Conservation (phyloP, 176 grass and related monocot genomes). For the Tillandsia leiboldiana region DNA sequence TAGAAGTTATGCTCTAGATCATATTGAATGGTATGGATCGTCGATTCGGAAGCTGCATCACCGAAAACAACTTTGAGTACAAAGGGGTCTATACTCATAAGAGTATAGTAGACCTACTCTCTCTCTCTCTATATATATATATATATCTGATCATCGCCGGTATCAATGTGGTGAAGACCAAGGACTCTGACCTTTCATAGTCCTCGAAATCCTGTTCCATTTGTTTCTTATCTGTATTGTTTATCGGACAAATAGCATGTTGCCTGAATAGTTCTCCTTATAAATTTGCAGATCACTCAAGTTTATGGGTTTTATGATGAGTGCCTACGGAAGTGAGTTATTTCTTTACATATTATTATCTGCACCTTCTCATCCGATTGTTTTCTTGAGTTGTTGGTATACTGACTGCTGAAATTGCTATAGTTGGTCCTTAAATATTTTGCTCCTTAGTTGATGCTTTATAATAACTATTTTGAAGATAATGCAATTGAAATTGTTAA, state of each 20-base stretch:
- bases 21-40: no score
- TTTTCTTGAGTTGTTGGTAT: neutral
- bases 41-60: no score
- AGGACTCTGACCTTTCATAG: neutral
- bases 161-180: no score
- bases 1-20: no score
- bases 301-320: conserved; percentile 99
- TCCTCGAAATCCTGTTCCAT: conserved; percentile 10
- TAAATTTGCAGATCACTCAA: conserved; percentile 73
- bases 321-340: conserved; percentile 90
- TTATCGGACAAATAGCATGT: conserved; percentile 5
- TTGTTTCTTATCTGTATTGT: conserved; percentile 17
- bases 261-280: conserved; percentile 14
- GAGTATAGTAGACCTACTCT: no score
- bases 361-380: neutral
- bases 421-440: neutral
- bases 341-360: conserved; percentile 10
- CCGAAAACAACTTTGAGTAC: no score
- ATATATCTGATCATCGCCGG: no score
- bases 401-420: conserved; percentile 1
- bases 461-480: neutral
- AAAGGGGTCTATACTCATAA: no score
- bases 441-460: neutral
- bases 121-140: no score
- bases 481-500: neutral